These are phyloP conservation scores for Artomyces pyxidatus DNA, from an alignment of 768 basidiomycete species.

Conservation along the genomic window DNA sequence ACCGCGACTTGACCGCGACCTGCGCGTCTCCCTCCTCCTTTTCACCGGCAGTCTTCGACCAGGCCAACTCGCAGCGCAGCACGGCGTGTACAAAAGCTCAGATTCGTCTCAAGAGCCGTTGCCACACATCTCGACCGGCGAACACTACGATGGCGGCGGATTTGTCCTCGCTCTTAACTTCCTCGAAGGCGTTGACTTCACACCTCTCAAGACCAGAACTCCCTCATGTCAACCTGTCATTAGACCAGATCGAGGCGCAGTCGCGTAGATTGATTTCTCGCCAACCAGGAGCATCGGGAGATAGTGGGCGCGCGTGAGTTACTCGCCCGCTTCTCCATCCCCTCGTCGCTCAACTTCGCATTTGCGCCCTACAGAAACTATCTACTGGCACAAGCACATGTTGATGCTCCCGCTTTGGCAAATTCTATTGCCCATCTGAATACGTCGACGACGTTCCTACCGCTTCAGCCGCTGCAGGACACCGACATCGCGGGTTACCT, in stretches of 20 bases:
- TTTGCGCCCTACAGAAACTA: slow-evolving; percentile 53
- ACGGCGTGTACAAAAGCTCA: too few species aligned
- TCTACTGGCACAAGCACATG: slow-evolving; percentile 86
- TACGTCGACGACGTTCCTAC: slow-evolving; percentile 75
- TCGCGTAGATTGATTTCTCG: slow-evolving; percentile 76
- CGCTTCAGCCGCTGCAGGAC: slow-evolving; percentile 88
- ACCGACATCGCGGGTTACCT: slow-evolving; percentile 92
- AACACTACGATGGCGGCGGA: slow-evolving; percentile 39
- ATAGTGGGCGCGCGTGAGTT: slow-evolving; percentile 68
- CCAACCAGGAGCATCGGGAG: slow-evolving; percentile 53
- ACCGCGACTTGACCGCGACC: too few species aligned
- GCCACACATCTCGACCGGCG: too few species aligned
- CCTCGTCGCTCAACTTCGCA: background rate
- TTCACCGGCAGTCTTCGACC: too few species aligned
- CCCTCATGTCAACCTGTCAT: slow-evolving; percentile 79
- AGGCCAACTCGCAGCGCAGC: too few species aligned
- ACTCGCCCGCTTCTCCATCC: background rate
- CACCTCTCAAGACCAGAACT: slow-evolving; percentile 76
- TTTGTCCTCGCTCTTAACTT: slow-evolving; percentile 61
- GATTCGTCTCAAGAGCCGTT: too few species aligned
- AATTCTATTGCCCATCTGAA: slow-evolving; percentile 80
- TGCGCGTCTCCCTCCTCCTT: too few species aligned
- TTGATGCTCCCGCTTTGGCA: slow-evolving; percentile 85
- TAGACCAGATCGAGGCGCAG: slow-evolving; percentile 94
- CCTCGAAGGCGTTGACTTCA: slow-evolving; percentile 65